Conservation (phyloP, 208 protist species). For the Acanthamoeba sp. region DNA sequence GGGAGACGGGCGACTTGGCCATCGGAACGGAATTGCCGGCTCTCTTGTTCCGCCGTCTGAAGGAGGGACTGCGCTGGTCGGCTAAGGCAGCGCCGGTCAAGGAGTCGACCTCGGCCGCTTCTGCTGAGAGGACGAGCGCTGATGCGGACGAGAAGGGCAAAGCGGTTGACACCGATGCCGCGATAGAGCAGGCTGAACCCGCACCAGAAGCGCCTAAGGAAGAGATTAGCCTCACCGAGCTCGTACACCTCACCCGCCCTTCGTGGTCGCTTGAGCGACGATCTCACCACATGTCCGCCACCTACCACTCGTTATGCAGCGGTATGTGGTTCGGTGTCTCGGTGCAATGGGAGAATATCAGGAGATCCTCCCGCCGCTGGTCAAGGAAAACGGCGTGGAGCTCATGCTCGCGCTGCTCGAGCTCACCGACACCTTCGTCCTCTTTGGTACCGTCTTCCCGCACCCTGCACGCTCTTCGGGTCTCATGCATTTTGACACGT, state of each 20-base stretch:
- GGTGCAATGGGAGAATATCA: conserved; percentile 70
- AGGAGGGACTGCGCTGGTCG: background rate
- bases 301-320: background rate
- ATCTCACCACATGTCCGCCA: background rate
- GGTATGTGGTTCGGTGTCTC: conserved; percentile 36
- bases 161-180: background rate
- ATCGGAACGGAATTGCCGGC: conserved; percentile 46
- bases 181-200: background rate
- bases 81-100: background rate
- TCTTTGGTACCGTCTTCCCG: conserved; percentile 43
- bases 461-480: too few species aligned
- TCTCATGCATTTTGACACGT: too few species aligned
- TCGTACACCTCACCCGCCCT: background rate
- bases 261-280: background rate
- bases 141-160: background rate
- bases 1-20: conserved; percentile 50
- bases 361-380: conserved; percentile 73
- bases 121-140: background rate
- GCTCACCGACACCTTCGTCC: conserved; percentile 27
- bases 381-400: conserved; percentile 57
- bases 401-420: conserved; percentile 68
- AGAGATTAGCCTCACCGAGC: background rate
- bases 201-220: background rate
- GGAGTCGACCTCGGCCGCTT: background rate
- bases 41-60: conserved; percentile 1